Percentiles rank a stretch among this genome's conserved stretches.
Evolutionary conservation across 352 stramenopile genomes (phyloP).

Genomic region (Sclerospora graminicola): DNA sequence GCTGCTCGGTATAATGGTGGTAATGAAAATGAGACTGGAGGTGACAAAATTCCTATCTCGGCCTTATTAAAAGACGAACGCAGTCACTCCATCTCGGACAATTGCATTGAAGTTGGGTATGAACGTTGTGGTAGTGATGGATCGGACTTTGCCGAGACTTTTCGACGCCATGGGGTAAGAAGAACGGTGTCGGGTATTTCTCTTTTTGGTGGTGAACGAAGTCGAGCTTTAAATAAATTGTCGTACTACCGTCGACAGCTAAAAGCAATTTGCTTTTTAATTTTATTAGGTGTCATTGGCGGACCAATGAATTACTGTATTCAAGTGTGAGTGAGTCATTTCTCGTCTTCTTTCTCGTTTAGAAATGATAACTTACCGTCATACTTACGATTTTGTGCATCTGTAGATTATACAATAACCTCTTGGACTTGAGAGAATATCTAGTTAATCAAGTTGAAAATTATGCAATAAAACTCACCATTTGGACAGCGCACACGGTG

Average conservation of each 20-base stretch:
- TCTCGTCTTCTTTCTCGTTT: conserved; percentile 2
- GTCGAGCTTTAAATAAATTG: conserved; percentile 24
- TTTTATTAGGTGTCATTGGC: conserved; percentile 72
- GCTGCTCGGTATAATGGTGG: conserved; percentile 40
- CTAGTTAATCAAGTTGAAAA: conserved; percentile 28
- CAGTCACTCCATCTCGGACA: conserved; percentile 1
- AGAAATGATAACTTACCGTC: conserved; percentile 1
- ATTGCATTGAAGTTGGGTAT: too few species aligned
- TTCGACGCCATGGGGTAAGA: conserved; percentile 27
- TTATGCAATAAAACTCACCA: conserved; percentile 27
- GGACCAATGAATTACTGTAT: conserved; percentile 70
- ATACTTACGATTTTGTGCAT: conserved; percentile 21
- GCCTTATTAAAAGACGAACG: conserved; percentile 8
- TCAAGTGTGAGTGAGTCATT: conserved; percentile 24
- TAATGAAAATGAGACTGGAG: conserved; percentile 7
- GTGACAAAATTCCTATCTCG: conserved; percentile 11
- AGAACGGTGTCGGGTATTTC: conserved; percentile 42
- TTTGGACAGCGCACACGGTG: conserved; percentile 65
- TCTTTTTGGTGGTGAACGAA: conserved; percentile 50
- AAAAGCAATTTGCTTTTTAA: conserved; percentile 65
- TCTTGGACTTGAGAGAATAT: conserved; percentile 30
- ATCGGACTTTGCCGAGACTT: conserved; percentile 30
- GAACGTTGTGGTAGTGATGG: conserved; percentile 9
- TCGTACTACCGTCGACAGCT: conserved; percentile 54
- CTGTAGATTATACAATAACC: conserved; percentile 25